Conservation (phyloP, 208 protist species). For the Crithidia thermophila region DNA sequence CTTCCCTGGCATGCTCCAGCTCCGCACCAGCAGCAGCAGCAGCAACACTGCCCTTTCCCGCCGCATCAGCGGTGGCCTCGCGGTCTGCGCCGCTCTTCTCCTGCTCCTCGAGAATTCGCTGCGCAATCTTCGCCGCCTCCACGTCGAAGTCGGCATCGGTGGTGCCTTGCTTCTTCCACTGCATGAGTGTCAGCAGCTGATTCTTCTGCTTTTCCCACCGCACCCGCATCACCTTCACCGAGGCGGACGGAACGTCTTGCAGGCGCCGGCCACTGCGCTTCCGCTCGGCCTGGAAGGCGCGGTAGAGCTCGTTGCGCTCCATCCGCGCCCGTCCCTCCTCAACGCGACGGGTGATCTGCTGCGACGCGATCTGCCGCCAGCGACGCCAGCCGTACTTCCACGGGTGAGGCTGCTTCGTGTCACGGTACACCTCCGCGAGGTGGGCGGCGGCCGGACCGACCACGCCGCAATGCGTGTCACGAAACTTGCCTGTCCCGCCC, state of each 20-base stretch:
- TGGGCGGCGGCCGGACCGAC: constrained; percentile 76
- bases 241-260: constrained; percentile 30
- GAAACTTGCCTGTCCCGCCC: constrained; percentile 80
- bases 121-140: constrained; percentile 10
- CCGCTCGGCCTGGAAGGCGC: constrained; percentile 32
- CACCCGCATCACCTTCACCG: constrained; percentile 29
- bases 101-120: constrained; percentile 12
- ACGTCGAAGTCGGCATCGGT: constrained; percentile 14
- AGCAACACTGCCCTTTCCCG: too few relatives aligned
- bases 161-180: constrained; percentile 26
- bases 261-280: constrained; percentile 14
- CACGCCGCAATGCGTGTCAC: constrained; percentile 87
- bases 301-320: constrained; percentile 32
- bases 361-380: constrained; percentile 84
- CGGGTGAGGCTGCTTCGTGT: constrained; percentile 83
- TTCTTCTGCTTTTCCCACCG: constrained; percentile 30
- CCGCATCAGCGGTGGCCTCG: too few relatives aligned
- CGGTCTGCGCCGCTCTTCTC: background rate
- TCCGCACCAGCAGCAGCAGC: too few relatives aligned
- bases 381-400: constrained; percentile 81
- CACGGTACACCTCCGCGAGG: constrained; percentile 82
- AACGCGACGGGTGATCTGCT: constrained; percentile 45
- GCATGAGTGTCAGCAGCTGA: constrained; percentile 26
- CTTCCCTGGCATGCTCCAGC: too few relatives aligned
- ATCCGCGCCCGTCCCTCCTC: constrained; percentile 36